These are phyloP conservation scores for Phragmites australis DNA, from an alignment of 176 grass and related monocot species.

Conservation along the genomic window DNA sequence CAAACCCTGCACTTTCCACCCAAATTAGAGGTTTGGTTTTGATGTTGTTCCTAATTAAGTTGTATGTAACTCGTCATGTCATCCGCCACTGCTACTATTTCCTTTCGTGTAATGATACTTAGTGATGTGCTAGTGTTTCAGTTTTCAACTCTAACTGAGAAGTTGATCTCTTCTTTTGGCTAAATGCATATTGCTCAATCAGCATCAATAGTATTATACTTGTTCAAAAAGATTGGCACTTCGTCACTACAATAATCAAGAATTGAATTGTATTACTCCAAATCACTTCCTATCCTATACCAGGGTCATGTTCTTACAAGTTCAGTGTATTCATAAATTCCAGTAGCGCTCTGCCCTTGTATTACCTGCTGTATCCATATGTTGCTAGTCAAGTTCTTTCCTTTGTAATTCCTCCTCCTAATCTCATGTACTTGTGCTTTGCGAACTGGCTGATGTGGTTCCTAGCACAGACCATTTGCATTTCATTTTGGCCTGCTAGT, in stretches of 20 bases:
- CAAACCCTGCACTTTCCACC: slow-evolving; percentile 66
- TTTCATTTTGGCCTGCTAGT: neutral
- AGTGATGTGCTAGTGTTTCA: slow-evolving; percentile 11
- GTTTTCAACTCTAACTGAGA: neutral
- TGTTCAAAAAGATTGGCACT: neutral
- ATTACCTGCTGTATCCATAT: neutral
- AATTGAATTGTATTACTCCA: neutral
- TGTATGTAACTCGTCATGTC: slow-evolving; percentile 45
- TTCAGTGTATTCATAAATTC: neutral
- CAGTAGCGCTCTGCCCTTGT: neutral
- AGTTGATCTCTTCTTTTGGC: neutral
- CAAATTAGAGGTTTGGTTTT: neutral
- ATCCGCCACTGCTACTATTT: neutral
- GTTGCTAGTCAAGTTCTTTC: neutral
- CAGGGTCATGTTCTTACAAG: neutral
- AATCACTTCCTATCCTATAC: neutral
- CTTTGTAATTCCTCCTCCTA: neutral
- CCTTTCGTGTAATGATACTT: slow-evolving; percentile 20
- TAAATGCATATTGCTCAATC: neutral
- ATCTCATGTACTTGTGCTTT: neutral
- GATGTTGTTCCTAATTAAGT: neutral
- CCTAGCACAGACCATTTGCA: too few relatives aligned
- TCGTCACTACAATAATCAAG: neutral
- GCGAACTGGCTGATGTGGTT: neutral
- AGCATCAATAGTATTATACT: neutral